Base-by-base conservation (phyloP, 1,139 yeast genomes). In the Blastobotrys ciferrii region DNA sequence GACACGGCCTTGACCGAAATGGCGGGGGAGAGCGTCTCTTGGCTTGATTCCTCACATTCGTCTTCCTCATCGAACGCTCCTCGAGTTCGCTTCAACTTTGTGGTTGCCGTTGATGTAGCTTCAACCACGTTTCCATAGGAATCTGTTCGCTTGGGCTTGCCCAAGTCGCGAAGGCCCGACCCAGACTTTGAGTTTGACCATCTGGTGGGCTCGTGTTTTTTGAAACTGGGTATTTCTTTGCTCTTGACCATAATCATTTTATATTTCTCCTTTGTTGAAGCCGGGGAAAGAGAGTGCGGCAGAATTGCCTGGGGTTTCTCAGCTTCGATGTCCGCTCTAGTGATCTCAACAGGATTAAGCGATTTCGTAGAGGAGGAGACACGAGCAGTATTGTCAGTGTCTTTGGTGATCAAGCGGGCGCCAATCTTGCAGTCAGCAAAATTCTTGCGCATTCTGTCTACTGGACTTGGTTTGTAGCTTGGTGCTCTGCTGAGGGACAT, bases 221-320 rank as follows among this genome's bases (percentile, higher is more conserved):
- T 32, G 18, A 32, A 35, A 11, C 35, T 52, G 28, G 60, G 38
- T 32, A 50, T 42, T 23, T 51, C 53, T 37, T 56, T 55, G 32
- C 54, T 56, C 30, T 61, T 58, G 30, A 66, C 60, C 51, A 60
- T 59, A 20, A 69, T 66, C 58, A 87, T 95, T 66, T 84, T 85
- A 68, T 91, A 91, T 69, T 91, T 91, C 67, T 77, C 83, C 65
- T 82, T 85, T 45, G 96, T 88, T 59, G 89, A 91, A 57, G 92
- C 92, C 13, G 98, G 98, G 25, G 97, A 89, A 62, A 91, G 76
- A 1, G 96, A 86, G 58, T 82, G 85, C 38, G 98, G 98, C 58
- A 91, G 74, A 57, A 91, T 77, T 4, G 87, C 70, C 59, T 74
- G 78, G 42, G 87, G 84, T 31, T 79, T 80, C 62, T 82, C 87